Base-by-base conservation (phyloP, 2,329 filamentous ascomycete species). In the Cladosporium sp. region DNA sequence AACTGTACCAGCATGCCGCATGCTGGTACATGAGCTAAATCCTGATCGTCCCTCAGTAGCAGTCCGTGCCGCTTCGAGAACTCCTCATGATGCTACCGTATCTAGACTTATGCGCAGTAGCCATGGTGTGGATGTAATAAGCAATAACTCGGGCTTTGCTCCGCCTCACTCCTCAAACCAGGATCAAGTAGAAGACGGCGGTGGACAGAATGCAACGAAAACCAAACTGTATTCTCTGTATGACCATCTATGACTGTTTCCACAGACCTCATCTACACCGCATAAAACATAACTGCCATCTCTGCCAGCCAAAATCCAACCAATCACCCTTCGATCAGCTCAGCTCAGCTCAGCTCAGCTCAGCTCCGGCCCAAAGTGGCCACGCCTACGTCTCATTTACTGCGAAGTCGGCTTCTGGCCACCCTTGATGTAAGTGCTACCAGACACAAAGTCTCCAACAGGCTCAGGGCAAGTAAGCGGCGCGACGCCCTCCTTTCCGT, bases 401-500 rank as follows among this genome's bases (percentile, higher is more conserved):
- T 47, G 41, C n/a, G 41, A 3, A 8, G 18, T 21, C 5, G 26
- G 28, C 28, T 55, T 34, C 15, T 3, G 5, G 4, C 51, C 51
- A 54, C 51, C 51, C 51, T 54, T 54, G 15, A 54, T 54, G 26
- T 21, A 54, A 30, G 28, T 32, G 51, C 51, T 28, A 54, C 15
- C 4, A 3, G 28, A 1, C 28, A 18, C 24, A 18, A 30, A 54
- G 14, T 54, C 36, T 8, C 12, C 0, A 10, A 7, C 30, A 32
- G 30, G 28, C 7, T 30, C 28, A 30, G 12, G 11, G 34, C 57
- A 59, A 8, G 4, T 4, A 18, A 12, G 34, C 57, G 44, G 34
- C 57, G 44, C 21, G 21, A 38, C 57, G 18, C 18, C 36, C 57
- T 59, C 10, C 57, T 59, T 59, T 14, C 57, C 57, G 57, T 59